Evolutionary conservation across 2,329 filamentous ascomycete species (phyloP), one percentile per base, ranked within the genome.

Genomic region (Blastomyces gilchristii): DNA sequence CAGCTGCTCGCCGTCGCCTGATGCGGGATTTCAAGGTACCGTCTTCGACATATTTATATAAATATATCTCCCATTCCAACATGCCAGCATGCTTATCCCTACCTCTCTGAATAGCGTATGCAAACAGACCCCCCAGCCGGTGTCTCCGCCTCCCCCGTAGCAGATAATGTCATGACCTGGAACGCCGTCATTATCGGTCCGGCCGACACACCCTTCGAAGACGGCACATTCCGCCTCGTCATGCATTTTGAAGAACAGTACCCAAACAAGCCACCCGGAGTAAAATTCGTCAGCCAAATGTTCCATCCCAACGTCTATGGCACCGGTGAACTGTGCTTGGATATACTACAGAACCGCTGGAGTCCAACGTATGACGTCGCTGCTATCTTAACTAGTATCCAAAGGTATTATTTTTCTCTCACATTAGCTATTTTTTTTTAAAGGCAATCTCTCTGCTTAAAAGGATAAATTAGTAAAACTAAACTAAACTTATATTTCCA

Each of bases 241-340:
- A 97, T 99, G 93, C 91, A 97, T 74, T 99, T 99, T 70, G 94
- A 97, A 74, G 94, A 99, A 76, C 92, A 96, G 72, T 99, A 99
- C 71, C 94, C 94, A 39, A 99, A 97, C 79, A 97, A 97, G 76
- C 94, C 94, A 5, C 94, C 94, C 0, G 89, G 91, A 43, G 94
- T 97, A 78, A 97, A 97, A 74, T 99, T 99, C 76, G 96, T 99
- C 75, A 96, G 90, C 77, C 87, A 94, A 75, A 99, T 99, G 94
- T 99, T 99, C 77, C 94, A 99, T 71, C 94, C 94, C 22, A 99
- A 99, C 73, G 94, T 99, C 63, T 99, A 99, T 75, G 92, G 90
- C 61, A 97, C 92, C 0, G 94, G 94, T 65, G 94, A 99, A 79
- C 83, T 99, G 60, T 99, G 94, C 73, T 80, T 99, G 68, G 94